Evolutionary conservation across 2,329 filamentous ascomycete genomes (phyloP).

Genomic region (Metarhizium anisopliae): DNA sequence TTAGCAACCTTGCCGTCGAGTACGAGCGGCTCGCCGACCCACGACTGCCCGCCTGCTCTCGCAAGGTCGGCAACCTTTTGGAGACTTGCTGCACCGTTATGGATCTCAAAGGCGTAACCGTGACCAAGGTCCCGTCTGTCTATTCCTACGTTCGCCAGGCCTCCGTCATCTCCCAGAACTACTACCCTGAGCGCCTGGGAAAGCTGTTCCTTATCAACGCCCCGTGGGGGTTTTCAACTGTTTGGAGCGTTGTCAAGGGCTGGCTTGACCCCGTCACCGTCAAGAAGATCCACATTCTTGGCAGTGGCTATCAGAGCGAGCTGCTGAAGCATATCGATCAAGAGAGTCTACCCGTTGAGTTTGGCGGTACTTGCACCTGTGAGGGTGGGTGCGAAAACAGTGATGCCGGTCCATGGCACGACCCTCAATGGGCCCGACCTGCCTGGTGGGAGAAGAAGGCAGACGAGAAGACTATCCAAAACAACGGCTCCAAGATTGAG

Average conservation of each 20-base stretch:
- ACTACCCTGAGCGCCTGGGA: slow-evolving; percentile 95
- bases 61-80: slow-evolving; percentile 79
- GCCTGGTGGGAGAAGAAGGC: slow-evolving; percentile 52
- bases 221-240: slow-evolving; percentile 84
- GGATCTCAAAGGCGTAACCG: slow-evolving; percentile 90
- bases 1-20: slow-evolving; percentile 91
- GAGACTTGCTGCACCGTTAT: slow-evolving; percentile 98
- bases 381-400: slow-evolving; percentile 74
- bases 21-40: slow-evolving; percentile 96
- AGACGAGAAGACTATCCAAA: slow-evolving; percentile 27
- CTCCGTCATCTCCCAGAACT: slow-evolving; percentile 90
- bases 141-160: slow-evolving; percentile 82
- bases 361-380: slow-evolving; percentile 80
- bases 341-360: slow-evolving; percentile 81
- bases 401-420: slow-evolving; percentile 81
- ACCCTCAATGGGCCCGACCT: slow-evolving; percentile 56
- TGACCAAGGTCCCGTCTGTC: slow-evolving; percentile 72
- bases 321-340: slow-evolving; percentile 74
- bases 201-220: slow-evolving; percentile 98
- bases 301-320: slow-evolving; percentile 72
- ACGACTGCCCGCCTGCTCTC: slow-evolving; percentile 87
- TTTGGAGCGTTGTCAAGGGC: slow-evolving; percentile 80
- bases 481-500: slow-evolving; percentile 29
- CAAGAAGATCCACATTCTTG: slow-evolving; percentile 88
- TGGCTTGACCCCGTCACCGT: slow-evolving; percentile 97